phyloP scores from a whole-genome alignment of 768 basidiomycete species.

The Leucosporidium creatinivorum region DNA sequence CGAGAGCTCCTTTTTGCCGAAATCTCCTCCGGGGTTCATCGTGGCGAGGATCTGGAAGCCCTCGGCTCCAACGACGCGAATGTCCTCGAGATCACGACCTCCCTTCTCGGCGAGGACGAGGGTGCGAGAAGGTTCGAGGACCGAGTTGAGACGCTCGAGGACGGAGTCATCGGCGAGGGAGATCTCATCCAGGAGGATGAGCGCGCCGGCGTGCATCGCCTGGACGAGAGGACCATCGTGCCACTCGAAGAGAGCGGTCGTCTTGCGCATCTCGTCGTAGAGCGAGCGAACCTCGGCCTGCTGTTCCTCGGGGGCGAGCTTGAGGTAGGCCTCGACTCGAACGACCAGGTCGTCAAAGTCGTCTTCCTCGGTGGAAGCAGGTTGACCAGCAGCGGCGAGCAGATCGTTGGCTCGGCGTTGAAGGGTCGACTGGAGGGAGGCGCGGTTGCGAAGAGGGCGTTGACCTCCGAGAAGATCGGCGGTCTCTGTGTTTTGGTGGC shows the following conservation, averaged over 20 bases:
- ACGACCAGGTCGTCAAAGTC: slow-evolving; percentile 32
- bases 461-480: slow-evolving; percentile 92
- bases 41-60: slow-evolving; percentile 87
- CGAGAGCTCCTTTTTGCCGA: slow-evolving; percentile 96
- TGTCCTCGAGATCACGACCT: slow-evolving; percentile 61
- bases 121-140: slow-evolving; percentile 80
- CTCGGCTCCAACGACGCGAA: slow-evolving; percentile 57
- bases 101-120: slow-evolving; percentile 90
- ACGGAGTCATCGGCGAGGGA: slow-evolving; percentile 97
- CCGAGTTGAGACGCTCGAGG: slow-evolving; percentile 91
- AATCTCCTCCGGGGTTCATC: slow-evolving; percentile 99
- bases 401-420: background rate
- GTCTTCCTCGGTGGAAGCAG: background rate
- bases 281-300: slow-evolving; percentile 15
- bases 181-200: slow-evolving; percentile 91
- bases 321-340: slow-evolving; percentile 13
- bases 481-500: slow-evolving; percentile 97
- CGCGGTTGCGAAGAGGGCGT: slow-evolving; percentile 74
- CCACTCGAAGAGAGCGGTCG: slow-evolving; percentile 90
- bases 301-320: slow-evolving; percentile 2
- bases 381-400: background rate
- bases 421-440: slow-evolving; percentile 51
- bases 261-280: slow-evolving; percentile 45
- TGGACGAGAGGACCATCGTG: slow-evolving; percentile 90
- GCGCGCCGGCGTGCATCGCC: slow-evolving; percentile 75